Base-by-base conservation (phyloP, 2,329 filamentous ascomycete species). In the Sporothrix euskadiensis region DNA sequence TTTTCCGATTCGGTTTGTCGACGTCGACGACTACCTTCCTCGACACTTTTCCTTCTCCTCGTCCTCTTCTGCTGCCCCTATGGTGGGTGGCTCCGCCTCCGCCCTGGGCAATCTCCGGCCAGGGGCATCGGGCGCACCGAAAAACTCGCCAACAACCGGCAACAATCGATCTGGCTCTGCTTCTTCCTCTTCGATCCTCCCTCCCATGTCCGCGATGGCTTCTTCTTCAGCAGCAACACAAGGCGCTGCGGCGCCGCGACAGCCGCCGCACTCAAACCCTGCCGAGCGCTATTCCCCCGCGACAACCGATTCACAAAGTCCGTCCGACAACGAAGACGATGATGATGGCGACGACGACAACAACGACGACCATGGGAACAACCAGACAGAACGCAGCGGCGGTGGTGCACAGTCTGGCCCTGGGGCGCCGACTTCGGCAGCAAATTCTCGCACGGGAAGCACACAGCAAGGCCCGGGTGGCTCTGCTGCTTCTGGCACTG, bases 261-360 rank as follows among this genome's bases (percentile, higher is more conserved):
- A 19, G 19, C 70, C 59, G 22, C 73, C 35, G 22, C 71, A 54
- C 14, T 47, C 70, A 10, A 57, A 56, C 26, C 52, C 72, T 22
- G 39, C 72, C 49, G 69, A 70, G 10, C 52, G 35, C 30, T 73
- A 72, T 14, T 72, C 59, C 3, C 71, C 73, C n/a, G 47, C 69
- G 26, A 49, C 69, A 22, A 70, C 49, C 32, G 74, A 74, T 14
- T 75, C 75, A 7, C 72, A 54, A 22, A 68, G 57, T 14, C 59
- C 66, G 44, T 72, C 73, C 22, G 71, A 73, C 19, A 73, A 75
- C n/a, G 71, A 35, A 88, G 71, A 47, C 3, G 74, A 70, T 3
- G 73, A 30, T 7, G 52, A 56, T 14, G 59, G 16, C 32, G 71
- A 63, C 30, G 65, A 71, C 39, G 65, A 65, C 44, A 32, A 19